A percentile compares a stretch with the other conserved stretches of the same genome.
Evolutionary conservation across 441 rosid species (phyloP).

Genomic region (Bocquillonia castaneifolia): DNA sequence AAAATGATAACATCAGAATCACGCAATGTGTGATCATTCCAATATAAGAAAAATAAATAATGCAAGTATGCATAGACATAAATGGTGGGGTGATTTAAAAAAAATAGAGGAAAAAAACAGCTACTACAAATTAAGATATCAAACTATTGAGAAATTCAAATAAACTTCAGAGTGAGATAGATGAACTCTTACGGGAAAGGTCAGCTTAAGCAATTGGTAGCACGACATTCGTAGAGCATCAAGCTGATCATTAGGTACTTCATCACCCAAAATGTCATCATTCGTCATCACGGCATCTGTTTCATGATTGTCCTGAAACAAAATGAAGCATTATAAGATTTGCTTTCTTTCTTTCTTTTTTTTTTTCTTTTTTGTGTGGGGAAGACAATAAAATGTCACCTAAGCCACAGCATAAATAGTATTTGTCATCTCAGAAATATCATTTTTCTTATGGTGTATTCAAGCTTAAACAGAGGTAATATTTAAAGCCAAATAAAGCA

Average conservation of each 20-base stretch:
- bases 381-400: neutral
- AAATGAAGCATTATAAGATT: neutral
- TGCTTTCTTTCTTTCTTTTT: too few species aligned
- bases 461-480: constrained; percentile 12
- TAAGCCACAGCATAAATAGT: neutral
- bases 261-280: constrained; percentile 97
- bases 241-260: constrained; percentile 79
- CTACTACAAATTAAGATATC: neutral
- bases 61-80: neutral
- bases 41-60: neutral
- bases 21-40: neutral
- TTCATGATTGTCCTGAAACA: constrained; percentile 59
- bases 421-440: neutral
- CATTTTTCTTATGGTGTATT: neutral
- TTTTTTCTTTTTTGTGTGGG: too few species aligned
- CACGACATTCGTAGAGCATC: constrained; percentile 56
- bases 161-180: constrained; percentile 16
- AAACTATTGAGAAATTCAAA: neutral
- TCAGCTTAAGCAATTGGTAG: constrained; percentile 69
- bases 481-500: neutral
- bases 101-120: neutral
- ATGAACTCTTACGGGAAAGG: constrained; percentile 50
- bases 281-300: constrained; percentile 64
- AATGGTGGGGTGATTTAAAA: neutral
- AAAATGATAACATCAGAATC: neutral